phyloP scores from a whole-genome alignment of 306 rosid genomes.

The Inga oerstediana region DNA sequence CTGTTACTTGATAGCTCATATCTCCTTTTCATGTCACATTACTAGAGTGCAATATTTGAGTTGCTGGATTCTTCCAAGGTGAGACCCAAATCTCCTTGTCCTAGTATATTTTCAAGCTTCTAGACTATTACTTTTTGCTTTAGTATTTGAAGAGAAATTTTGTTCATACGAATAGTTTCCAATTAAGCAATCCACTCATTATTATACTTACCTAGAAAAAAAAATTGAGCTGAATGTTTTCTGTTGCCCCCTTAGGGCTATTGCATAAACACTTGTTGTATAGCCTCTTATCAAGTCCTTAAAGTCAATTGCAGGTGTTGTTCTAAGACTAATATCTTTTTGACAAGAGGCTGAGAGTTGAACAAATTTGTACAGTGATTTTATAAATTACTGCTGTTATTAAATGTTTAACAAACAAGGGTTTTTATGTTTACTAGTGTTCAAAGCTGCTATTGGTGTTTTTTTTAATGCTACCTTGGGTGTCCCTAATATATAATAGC shows the following conservation, averaged over 20 bases:
- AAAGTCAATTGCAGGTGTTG: background rate
- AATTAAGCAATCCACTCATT: background rate
- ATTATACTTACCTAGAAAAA: background rate
- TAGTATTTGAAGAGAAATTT: conserved; percentile 17
- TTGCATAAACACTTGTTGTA: background rate
- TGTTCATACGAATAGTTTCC: conserved; percentile 5
- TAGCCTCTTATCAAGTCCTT: background rate
- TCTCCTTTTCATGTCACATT: background rate
- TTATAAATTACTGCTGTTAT: background rate
- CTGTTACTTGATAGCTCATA: conserved; percentile 13
- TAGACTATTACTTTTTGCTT: conserved; percentile 18
- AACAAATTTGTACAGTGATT: background rate
- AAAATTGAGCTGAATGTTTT: background rate
- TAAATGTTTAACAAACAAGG: background rate
- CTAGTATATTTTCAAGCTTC: conserved; percentile 30
- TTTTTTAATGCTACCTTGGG: too few relatives aligned
- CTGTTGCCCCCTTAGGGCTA: background rate
- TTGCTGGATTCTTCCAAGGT: conserved; percentile 85
- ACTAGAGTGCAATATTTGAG: conserved; percentile 86
- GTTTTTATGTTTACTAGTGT: too few relatives aligned
- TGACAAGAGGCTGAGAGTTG: background rate
- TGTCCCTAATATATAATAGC: too few relatives aligned
- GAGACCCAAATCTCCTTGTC: conserved; percentile 36
- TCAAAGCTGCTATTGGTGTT: too few relatives aligned
- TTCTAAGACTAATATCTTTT: too few relatives aligned